Percentiles rank a stretch among this genome's conserved stretches.
phyloP scores from a whole-genome alignment of 805 yeast species.

The Trichomonascus vanleenenianus region DNA sequence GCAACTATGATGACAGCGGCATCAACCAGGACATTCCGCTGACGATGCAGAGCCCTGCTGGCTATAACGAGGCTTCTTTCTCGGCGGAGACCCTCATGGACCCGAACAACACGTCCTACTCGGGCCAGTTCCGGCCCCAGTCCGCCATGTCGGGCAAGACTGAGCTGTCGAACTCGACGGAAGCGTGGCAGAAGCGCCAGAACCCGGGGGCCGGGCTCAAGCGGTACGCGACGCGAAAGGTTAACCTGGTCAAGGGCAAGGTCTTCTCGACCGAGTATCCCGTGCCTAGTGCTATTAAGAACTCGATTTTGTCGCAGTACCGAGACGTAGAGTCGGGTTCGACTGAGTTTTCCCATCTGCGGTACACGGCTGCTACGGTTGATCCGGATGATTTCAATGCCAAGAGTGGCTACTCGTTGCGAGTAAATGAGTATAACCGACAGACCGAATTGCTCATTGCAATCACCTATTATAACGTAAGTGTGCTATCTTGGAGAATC shows the following conservation, averaged over 20 bases:
- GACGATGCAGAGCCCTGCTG: constrained; percentile 3
- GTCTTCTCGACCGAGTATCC: constrained; percentile 31
- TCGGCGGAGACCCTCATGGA: constrained; percentile 8
- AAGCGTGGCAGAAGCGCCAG: constrained; percentile 26
- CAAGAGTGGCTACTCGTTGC: constrained; percentile 45
- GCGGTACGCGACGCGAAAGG: constrained; percentile 30
- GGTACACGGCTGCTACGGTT: constrained; percentile 59
- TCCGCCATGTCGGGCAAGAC: constrained; percentile 8
- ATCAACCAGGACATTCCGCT: constrained; percentile 5
- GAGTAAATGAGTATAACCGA: constrained; percentile 50
- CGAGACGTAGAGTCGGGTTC: constrained; percentile 38
- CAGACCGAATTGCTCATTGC: constrained; percentile 56
- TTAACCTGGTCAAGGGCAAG: constrained; percentile 30
- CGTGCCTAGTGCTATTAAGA: constrained; percentile 35
- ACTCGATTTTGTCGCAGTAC: constrained; percentile 30
- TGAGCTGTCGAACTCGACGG: constrained; percentile 13
- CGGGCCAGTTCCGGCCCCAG: constrained; percentile 7
- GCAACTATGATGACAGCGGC: not conserved
- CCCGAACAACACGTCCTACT: constrained; percentile 1
- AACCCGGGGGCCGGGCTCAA: constrained; percentile 19
- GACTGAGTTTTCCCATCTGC: constrained; percentile 50
- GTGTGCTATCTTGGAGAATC: too few species aligned
- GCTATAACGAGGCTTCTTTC: constrained; percentile 1
- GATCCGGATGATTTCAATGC: constrained; percentile 59
- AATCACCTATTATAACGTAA: constrained; percentile 50